These are phyloP conservation scores for Phanerochaete carnosa DNA, from an alignment of 768 basidiomycete genomes.

Conservation along the genomic window DNA sequence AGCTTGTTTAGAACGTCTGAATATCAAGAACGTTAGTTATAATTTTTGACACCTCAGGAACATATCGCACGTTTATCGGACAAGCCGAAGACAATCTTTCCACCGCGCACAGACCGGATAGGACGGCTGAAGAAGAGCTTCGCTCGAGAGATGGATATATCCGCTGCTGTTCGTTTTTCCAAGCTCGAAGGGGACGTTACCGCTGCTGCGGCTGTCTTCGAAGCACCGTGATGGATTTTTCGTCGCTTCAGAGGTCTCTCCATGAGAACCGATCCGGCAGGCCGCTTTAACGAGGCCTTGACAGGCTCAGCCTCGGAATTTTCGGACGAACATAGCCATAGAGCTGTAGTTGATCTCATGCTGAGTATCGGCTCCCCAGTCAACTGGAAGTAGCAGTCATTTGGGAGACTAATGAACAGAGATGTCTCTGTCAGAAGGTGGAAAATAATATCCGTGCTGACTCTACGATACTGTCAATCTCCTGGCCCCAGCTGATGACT, in stretches of 20 bases:
- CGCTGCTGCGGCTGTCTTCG: not conserved
- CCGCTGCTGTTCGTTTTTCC: constrained; percentile 42
- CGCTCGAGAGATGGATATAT: constrained; percentile 49
- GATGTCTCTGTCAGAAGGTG: constrained; percentile 75
- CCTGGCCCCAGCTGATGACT: not conserved
- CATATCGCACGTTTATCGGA: constrained; percentile 57
- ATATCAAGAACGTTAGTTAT: not conserved
- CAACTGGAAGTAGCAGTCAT: constrained; percentile 82
- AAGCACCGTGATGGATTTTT: constrained; percentile 10
- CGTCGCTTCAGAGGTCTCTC: constrained; percentile 14
- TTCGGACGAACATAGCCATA: not conserved
- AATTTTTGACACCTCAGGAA: not conserved
- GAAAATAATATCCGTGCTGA: constrained; percentile 74
- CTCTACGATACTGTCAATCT: constrained; percentile 38
- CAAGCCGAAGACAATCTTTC: constrained; percentile 57
- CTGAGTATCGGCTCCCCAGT: constrained; percentile 68
- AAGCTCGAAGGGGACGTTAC: not conserved
- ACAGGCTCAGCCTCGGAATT: not conserved
- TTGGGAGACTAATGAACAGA: constrained; percentile 74
- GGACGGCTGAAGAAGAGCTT: constrained; percentile 71
- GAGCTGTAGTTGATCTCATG: constrained; percentile 2
- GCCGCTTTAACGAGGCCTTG: not conserved
- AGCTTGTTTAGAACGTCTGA: constrained; percentile 71
- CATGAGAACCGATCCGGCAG: not conserved
- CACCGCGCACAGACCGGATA: constrained; percentile 44